Evolutionary conservation across 176 grass and related monocot genomes (phyloP).

Genomic region (Triticum urartu): DNA sequence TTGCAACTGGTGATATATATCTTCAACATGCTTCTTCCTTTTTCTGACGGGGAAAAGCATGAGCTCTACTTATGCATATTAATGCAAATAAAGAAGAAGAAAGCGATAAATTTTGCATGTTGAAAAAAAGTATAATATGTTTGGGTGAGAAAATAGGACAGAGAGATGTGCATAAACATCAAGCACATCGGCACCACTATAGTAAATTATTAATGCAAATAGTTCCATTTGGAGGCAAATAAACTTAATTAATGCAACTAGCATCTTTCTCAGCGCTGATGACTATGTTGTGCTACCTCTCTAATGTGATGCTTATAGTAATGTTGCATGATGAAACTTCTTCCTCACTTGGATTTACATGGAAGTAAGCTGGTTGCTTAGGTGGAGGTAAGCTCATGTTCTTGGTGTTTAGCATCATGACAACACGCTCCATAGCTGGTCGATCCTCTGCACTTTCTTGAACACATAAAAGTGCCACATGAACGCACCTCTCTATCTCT

Average conservation of each 20-base stretch:
- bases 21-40: neutral
- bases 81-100: no score
- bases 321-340: conserved; percentile 19
- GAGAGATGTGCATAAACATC: neutral
- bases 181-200: neutral
- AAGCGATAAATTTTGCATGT: neutral
- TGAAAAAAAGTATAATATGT: neutral
- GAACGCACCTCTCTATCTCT: conserved; percentile 39
- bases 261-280: neutral
- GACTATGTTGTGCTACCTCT: conserved; percentile 23
- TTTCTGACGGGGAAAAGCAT: no score
- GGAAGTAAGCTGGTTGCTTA: conserved; percentile 48
- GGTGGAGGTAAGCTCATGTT: conserved; percentile 29
- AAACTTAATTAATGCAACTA: neutral
- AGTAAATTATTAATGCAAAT: neutral
- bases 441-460: conserved; percentile 52
- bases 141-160: neutral
- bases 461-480: conserved; percentile 51
- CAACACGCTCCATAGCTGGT: conserved; percentile 41
- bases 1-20: neutral
- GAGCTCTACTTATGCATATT: no score
- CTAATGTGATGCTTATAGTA: conserved; percentile 39
- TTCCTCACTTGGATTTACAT: conserved; percentile 41
- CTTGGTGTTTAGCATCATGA: conserved; percentile 40
- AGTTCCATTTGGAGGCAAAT: conserved; percentile 5